Percentiles rank a stretch among this genome's conserved stretches.
Evolutionary conservation across 805 yeast genomes (phyloP).

Genomic region (Dipodascus geniculatus): DNA sequence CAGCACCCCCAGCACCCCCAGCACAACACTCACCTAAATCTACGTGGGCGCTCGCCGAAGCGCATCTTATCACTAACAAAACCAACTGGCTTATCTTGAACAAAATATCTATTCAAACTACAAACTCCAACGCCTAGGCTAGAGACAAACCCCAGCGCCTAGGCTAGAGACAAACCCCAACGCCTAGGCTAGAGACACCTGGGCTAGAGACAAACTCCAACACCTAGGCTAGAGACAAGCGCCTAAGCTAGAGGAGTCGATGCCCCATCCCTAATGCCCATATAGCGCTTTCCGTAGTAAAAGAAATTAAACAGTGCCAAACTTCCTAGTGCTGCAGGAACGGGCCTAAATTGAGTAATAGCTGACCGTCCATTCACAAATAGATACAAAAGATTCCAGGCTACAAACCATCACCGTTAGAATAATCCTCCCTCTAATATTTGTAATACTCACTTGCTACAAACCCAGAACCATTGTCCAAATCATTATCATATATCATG

Average conservation of each 20-base stretch:
- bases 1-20: too few relatives aligned
- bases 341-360: slow-evolving; percentile 36
- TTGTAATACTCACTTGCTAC: slow-evolving; percentile 17
- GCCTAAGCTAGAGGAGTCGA: not conserved
- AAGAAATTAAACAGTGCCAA: not conserved
- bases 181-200: too few relatives aligned
- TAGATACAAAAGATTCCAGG: slow-evolving; percentile 70
- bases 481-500: slow-evolving; percentile 66
- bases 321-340: not conserved
- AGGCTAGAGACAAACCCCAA: too few relatives aligned
- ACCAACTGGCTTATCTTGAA: too few relatives aligned
- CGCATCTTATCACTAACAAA: too few relatives aligned
- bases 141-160: too few relatives aligned
- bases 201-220: too few relatives aligned
- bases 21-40: too few relatives aligned
- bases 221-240: not conserved
- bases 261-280: not conserved
- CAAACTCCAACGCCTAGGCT: too few relatives aligned
- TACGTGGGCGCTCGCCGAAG: too few relatives aligned
- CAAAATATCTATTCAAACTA: too few relatives aligned
- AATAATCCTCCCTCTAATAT: not conserved
- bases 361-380: slow-evolving; percentile 46
- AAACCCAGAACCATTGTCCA: slow-evolving; percentile 71
- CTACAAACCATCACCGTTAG: slow-evolving; percentile 20
- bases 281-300: not conserved